Evolutionary conservation across 257 asterid genomes (phyloP).

Genomic region (Cynanchum wilfordii): DNA sequence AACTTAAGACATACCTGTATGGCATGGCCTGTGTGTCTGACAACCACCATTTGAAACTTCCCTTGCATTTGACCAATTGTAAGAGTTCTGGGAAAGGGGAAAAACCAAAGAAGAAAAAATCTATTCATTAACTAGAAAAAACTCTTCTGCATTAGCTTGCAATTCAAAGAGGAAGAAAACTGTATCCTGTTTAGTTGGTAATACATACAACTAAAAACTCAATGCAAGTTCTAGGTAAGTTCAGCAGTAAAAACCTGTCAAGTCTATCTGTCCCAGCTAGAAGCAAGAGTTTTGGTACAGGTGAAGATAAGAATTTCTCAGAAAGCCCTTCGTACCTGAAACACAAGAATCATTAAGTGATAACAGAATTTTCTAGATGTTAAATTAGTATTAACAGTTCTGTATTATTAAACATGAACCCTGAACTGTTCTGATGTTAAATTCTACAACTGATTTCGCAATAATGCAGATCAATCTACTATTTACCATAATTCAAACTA

Average conservation of each 20-base stretch:
- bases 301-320: conserved; percentile 68
- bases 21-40: conserved; percentile 93
- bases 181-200: neutral
- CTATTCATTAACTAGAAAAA: conserved; percentile 7
- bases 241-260: conserved; percentile 50
- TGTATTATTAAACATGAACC: neutral
- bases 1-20: conserved; percentile 59
- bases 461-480: neutral
- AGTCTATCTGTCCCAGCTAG: conserved; percentile 97
- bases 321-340: conserved; percentile 99
- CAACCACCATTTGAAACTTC: conserved; percentile 93
- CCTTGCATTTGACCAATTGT: conserved; percentile 99
- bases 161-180: neutral
- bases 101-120: conserved; percentile 6
- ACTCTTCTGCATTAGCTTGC: neutral
- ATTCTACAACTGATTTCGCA: neutral
- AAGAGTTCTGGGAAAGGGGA: conserved; percentile 62
- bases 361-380: neutral
- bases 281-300: conserved; percentile 90
- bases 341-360: conserved; percentile 8
- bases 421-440: neutral
- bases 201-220: neutral
- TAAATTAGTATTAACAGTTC: neutral
- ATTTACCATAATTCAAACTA: neutral
- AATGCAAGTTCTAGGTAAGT: neutral